Base-by-base conservation (phyloP, 1,284 basidiomycete species). In the Phellopilus nigrolimitatus region DNA sequence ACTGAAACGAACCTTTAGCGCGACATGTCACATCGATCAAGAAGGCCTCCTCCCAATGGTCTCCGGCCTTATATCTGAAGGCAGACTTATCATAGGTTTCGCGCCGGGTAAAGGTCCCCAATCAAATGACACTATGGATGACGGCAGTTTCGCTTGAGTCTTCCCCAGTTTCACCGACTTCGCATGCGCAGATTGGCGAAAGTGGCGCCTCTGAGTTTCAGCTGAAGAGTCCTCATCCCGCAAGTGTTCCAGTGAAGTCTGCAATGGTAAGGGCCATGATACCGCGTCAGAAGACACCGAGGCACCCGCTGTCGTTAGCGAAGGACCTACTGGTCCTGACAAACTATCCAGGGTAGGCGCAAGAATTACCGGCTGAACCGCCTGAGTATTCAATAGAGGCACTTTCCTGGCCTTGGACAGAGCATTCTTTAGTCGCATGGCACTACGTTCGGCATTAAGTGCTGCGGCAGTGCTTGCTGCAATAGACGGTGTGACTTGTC, bases 401-500 rank as follows among this genome's bases (percentile, higher is more conserved):
- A 81, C 74, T 52, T 72, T 74, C 36, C 88, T 75, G 0, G 72
- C 74, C 2, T 70, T 65, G 21, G 88, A 63, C n/a, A 91, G 69
- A 0, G 81, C 81, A 3, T 73, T 72, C 66, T 89, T 91, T 43
- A 91, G 71, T 52, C 73, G 77, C 50, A 79, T 73, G 1, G 85
- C 84, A 15, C 83, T 78, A 17, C 83, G 72, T 66, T 91, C 89
- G 0, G 86, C 83, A 54, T 88, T 86, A 43, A 91, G 69, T 15
- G 88, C 86, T 1, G 84, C 84, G 1, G 87, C 85, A 0, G 88
- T 88, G 2, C 81, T 82, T 4, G 74, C 71, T 0, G 84, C 86
- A 30, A 88, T 77, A 58, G 79, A 74, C 0, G 81, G 80, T 3
- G 80, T 80, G 1, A 82, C 68, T 45, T 73, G 71, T 0, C 73